A percentile compares a stretch with the other conserved stretches of the same genome.
Evolutionary conservation across 2,329 filamentous ascomycete species (phyloP).

Genomic region (Apiospora saccharicola): DNA sequence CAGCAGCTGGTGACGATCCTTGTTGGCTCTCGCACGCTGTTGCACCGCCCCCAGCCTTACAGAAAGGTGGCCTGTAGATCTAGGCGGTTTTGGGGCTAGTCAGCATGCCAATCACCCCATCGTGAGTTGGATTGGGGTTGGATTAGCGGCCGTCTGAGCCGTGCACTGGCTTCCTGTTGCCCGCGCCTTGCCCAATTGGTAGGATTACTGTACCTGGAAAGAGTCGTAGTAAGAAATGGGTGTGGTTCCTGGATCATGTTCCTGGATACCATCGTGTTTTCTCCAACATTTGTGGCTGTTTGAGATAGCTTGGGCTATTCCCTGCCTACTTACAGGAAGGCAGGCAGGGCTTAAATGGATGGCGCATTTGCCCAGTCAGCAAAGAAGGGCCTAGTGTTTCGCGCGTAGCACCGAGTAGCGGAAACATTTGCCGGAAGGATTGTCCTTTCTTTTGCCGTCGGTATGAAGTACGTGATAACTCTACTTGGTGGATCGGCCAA

Average conservation of each 20-base stretch:
- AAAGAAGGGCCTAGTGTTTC: background rate
- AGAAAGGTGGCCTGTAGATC: background rate
- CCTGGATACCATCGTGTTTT: background rate
- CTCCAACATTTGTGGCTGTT: background rate
- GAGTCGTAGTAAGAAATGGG: background rate
- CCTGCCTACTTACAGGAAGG: background rate
- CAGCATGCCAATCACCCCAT: conserved; percentile 4
- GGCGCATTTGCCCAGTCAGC: conserved; percentile 1
- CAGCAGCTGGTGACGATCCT: background rate
- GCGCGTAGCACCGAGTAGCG: background rate
- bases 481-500: background rate
- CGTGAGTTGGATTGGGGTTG: background rate
- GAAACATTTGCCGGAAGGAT: too few species aligned
- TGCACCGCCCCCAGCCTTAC: background rate
- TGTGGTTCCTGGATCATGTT: background rate
- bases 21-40: background rate
- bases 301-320: background rate
- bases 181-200: background rate
- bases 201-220: background rate
- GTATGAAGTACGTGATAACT: background rate
- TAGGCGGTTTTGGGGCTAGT: conserved; percentile 12
- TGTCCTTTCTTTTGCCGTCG: background rate
- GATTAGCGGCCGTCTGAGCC: conserved; percentile 5
- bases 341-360: background rate
- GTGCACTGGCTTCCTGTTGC: background rate